A percentile compares a stretch with the other conserved stretches of the same genome.
Evolutionary conservation across 2,329 filamentous ascomycete genomes (phyloP).

Genomic region (Sclerotinia glacialis): DNA sequence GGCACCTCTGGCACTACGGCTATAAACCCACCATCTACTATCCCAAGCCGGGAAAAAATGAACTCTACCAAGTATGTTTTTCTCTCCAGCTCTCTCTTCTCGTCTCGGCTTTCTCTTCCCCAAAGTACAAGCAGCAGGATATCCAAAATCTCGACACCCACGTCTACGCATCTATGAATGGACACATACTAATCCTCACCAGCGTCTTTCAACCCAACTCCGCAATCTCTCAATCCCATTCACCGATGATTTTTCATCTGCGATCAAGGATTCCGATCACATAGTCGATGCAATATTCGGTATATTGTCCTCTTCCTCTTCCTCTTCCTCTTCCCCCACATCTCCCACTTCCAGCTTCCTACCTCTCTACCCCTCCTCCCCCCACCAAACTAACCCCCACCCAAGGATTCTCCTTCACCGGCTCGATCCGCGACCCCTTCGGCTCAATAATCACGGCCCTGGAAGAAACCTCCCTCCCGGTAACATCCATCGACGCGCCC

Average conservation of each 20-base stretch:
- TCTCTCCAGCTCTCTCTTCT: neutral
- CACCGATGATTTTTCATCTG: conserved; percentile 70
- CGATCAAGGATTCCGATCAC: conserved; percentile 69
- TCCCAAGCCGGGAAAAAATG: conserved; percentile 86
- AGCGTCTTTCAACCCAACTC: conserved; percentile 83
- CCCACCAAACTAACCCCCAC: neutral
- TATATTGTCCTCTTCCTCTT: conserved; percentile 40
- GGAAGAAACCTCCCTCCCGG: conserved; percentile 68
- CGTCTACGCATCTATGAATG: neutral
- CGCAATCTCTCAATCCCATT: conserved; percentile 81
- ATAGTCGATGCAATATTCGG: conserved; percentile 93
- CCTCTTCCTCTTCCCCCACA: neutral
- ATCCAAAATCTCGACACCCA: no score
- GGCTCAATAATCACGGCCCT: conserved; percentile 75
- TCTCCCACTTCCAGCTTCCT: conserved; percentile 11
- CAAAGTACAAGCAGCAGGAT: neutral
- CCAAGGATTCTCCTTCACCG: conserved; percentile 84
- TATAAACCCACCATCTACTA: conserved; percentile 89
- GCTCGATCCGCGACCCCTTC: conserved; percentile 91
- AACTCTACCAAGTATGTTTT: conserved; percentile 71
- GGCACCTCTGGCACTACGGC: conserved; percentile 88
- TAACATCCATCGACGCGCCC: conserved; percentile 88
- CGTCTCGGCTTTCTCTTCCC: neutral
- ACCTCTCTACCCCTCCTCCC: neutral
- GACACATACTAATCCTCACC: neutral